Evolutionary conservation across 208 protist genomes (phyloP).

Genomic region (Trichomonas tenax): DNA sequence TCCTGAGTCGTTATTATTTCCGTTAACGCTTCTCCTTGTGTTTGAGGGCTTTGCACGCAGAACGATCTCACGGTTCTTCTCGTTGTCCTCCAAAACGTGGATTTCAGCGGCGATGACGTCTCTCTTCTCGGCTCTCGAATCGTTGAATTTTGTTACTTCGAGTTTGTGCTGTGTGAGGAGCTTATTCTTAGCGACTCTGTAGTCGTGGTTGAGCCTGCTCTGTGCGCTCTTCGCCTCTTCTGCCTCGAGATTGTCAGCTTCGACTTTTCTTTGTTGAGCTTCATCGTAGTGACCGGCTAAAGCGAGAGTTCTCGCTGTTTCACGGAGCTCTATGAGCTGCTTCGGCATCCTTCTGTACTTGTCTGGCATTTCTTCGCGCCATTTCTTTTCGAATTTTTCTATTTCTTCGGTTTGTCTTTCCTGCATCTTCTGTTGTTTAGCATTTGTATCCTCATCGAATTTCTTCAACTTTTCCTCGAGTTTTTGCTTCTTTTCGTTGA

Average conservation of each 20-base stretch:
- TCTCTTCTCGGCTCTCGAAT: not conserved
- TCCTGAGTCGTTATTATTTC: not conserved
- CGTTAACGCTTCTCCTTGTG: not conserved
- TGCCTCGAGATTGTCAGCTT: not conserved
- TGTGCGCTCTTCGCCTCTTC: not conserved
- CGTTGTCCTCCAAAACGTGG: not conserved
- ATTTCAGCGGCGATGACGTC: not conserved
- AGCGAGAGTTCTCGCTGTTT: not conserved
- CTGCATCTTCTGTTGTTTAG: not conserved
- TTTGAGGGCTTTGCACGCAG: not conserved
- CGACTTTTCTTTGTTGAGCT: not conserved
- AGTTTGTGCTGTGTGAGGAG: not conserved
- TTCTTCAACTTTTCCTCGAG: not conserved
- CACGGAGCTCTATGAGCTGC: not conserved
- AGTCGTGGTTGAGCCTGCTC: not conserved
- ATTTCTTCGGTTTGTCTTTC: not conserved
- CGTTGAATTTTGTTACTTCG: not conserved
- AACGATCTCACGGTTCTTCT: not conserved
- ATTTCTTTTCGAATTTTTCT: not conserved
- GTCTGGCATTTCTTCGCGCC: not conserved
- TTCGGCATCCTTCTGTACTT: not conserved
- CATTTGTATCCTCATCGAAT: not conserved
- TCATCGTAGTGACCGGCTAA: not conserved
- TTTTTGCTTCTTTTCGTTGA: not conserved
- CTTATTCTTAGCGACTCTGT: not conserved